Evolutionary conservation across 225 moss, liverwort and hornwort species (phyloP).

Genomic region (Sphagnum tenellum): DNA sequence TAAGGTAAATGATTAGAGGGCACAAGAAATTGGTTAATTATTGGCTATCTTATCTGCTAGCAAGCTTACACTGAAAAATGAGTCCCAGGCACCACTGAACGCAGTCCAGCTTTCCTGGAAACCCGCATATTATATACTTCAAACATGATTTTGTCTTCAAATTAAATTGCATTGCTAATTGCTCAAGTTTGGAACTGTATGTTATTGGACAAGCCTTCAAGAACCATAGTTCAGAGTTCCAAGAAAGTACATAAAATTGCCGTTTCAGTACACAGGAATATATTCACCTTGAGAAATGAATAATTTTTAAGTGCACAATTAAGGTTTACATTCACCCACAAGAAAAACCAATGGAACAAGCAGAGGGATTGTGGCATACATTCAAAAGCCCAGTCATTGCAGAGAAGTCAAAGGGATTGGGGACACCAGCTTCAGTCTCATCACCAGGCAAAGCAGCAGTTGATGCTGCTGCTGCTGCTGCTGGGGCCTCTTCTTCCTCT

Average conservation of each 20-base stretch:
- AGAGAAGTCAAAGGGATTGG: slow-evolving; percentile 89
- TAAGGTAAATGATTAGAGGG: too few relatives aligned
- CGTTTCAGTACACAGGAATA: too few relatives aligned
- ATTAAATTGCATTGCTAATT: too few relatives aligned
- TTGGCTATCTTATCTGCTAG: not conserved
- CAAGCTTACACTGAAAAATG: slow-evolving; percentile 32
- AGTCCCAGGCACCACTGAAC: slow-evolving; percentile 54
- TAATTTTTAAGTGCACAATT: too few relatives aligned
- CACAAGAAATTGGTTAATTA: not conserved
- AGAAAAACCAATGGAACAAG: too few relatives aligned
- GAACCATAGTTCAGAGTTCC: too few relatives aligned
- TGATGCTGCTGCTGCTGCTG: slow-evolving; percentile 13
- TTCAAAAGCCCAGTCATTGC: slow-evolving; percentile 97
- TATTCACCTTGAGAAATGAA: too few relatives aligned
- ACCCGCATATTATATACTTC: slow-evolving; percentile 26
- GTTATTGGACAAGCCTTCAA: too few relatives aligned
- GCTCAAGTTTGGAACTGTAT: too few relatives aligned
- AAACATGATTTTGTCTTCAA: too few relatives aligned
- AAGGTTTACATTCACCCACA: too few relatives aligned
- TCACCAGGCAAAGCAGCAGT: slow-evolving; percentile 21
- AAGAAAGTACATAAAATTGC: too few relatives aligned
- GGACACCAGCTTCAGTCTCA: slow-evolving; percentile 35
- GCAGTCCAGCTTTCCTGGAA: slow-evolving; percentile 55
- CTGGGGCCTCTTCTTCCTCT: slow-evolving; percentile 35
- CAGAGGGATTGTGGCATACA: slow-evolving; percentile 22